These are phyloP conservation scores for Myxozyma nipponensis DNA, from an alignment of 805 yeast genomes.

Conservation along the genomic window DNA sequence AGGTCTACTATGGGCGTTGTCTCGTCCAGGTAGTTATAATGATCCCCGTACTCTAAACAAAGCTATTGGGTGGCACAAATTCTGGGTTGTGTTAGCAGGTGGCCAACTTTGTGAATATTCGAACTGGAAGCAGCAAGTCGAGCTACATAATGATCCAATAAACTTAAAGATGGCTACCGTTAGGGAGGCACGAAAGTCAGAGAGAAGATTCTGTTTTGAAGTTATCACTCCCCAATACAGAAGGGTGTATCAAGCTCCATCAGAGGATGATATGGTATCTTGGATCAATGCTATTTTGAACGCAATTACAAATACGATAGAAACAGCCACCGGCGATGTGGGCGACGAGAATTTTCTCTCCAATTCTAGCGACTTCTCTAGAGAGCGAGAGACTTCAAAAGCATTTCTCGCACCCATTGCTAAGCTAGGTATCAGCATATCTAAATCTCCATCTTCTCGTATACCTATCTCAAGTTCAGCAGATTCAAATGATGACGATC, in stretches of 20 bases:
- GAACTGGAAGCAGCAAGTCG: conserved; percentile 73
- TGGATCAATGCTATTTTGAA: conserved; percentile 66
- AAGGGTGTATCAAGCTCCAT: conserved; percentile 70
- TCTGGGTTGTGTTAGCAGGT: conserved; percentile 73
- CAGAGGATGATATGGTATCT: conserved; percentile 58
- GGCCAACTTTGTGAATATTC: conserved; percentile 67
- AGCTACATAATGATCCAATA: conserved; percentile 61
- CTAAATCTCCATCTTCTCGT: neutral
- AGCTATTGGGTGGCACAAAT: conserved; percentile 70
- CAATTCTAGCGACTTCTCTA: neutral
- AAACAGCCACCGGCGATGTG: conserved; percentile 28
- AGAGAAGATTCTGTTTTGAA: conserved; percentile 62
- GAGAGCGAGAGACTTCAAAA: neutral
- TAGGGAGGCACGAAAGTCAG: conserved; percentile 44
- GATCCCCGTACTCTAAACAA: conserved; percentile 38
- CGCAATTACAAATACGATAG: conserved; percentile 48
- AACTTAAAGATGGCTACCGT: conserved; percentile 65
- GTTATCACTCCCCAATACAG: conserved; percentile 67
- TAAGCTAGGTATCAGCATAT: neutral
- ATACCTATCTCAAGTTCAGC: neutral
- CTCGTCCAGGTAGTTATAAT: conserved; percentile 38
- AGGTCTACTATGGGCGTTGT: conserved; percentile 45
- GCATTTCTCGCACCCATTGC: neutral
- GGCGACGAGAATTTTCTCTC: neutral
- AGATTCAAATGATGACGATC: neutral